These are phyloP conservation scores for Mycena olivaceomarginata DNA, from an alignment of 768 basidiomycete genomes.

Conservation along the genomic window DNA sequence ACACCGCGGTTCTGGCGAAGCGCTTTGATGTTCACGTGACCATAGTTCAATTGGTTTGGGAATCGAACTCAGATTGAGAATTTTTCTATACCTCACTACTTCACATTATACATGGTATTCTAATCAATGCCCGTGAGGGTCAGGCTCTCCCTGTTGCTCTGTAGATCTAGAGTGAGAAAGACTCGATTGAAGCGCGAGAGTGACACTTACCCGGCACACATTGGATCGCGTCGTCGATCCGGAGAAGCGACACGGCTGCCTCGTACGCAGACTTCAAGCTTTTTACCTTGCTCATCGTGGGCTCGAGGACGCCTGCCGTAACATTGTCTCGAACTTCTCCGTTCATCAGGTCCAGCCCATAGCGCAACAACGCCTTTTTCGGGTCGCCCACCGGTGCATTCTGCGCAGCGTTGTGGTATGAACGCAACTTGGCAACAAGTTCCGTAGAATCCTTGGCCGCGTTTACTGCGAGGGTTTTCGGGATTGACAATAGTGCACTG, in stretches of 20 bases:
- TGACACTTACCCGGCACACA: conserved; percentile 84
- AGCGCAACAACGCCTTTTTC: conserved; percentile 92
- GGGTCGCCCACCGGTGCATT: conserved; percentile 94
- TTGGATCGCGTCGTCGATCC: conserved; percentile 98
- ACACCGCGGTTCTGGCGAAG: background rate
- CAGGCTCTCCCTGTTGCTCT: conserved; percentile 85
- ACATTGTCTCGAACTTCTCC: conserved; percentile 98
- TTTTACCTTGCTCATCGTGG: conserved; percentile 97
- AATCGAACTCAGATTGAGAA: background rate
- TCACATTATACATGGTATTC: conserved; percentile 23
- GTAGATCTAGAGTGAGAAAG: conserved; percentile 44
- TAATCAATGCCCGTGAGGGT: conserved; percentile 84
- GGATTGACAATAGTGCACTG: conserved; percentile 92
- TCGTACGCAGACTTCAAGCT: conserved; percentile 98
- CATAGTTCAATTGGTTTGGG: background rate
- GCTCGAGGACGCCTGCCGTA: conserved; percentile 94
- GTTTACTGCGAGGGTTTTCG: conserved; percentile 97
- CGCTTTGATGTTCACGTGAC: conserved; percentile 28
- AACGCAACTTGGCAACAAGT: conserved; percentile 95
- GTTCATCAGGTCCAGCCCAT: conserved; percentile 95
- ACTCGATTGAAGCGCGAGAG: conserved; percentile 35
- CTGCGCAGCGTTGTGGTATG: conserved; percentile 98
- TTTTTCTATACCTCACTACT: background rate
- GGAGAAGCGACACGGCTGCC: conserved; percentile 94
- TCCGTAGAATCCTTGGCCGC: conserved; percentile 99